Percentiles rank a stretch among this genome's conserved stretches.
These are phyloP conservation scores for Agrocybe pediades DNA, from an alignment of 768 basidiomycete species.

Conservation along the genomic window DNA sequence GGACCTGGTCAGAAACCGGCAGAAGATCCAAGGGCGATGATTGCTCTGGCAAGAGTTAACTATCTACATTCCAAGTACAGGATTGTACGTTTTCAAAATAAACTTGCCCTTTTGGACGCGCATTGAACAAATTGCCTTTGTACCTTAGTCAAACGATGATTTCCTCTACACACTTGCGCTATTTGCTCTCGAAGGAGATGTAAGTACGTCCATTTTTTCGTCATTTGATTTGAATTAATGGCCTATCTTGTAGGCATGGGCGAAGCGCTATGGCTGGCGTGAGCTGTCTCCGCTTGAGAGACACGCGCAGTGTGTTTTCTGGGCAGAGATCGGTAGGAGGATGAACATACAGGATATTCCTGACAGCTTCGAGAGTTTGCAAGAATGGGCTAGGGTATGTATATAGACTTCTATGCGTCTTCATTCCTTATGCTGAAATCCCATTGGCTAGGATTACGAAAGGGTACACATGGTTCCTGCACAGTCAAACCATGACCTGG, in stretches of 20 bases:
- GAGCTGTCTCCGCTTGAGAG: conserved; percentile 43
- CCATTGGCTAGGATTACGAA: conserved; percentile 42
- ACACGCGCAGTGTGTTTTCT: conserved; percentile 43
- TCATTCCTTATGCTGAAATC: no score
- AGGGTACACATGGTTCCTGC: conserved; percentile 41
- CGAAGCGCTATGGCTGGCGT: conserved; percentile 45
- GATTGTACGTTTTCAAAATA: conserved; percentile 29
- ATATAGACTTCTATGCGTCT: neutral
- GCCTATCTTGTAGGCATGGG: conserved; percentile 41
- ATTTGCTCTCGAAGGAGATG: conserved; percentile 40
- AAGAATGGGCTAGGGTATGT: conserved; percentile 40
- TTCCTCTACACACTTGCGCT: conserved; percentile 42
- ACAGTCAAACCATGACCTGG: conserved; percentile 39
- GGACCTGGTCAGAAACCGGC: conserved; percentile 18
- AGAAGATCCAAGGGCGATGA: conserved; percentile 41
- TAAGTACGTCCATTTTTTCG: conserved; percentile 16
- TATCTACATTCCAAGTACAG: conserved; percentile 44
- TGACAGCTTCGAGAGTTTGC: conserved; percentile 36
- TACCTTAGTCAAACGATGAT: conserved; percentile 37
- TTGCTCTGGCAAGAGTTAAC: conserved; percentile 43
- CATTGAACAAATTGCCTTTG: neutral
- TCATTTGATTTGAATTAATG: neutral
- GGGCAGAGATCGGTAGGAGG: conserved; percentile 45
- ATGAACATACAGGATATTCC: conserved; percentile 54
- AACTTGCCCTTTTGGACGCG: neutral